phyloP scores from a whole-genome alignment of 164 flowering plant genomes.

The Houttuynia cordata region DNA sequence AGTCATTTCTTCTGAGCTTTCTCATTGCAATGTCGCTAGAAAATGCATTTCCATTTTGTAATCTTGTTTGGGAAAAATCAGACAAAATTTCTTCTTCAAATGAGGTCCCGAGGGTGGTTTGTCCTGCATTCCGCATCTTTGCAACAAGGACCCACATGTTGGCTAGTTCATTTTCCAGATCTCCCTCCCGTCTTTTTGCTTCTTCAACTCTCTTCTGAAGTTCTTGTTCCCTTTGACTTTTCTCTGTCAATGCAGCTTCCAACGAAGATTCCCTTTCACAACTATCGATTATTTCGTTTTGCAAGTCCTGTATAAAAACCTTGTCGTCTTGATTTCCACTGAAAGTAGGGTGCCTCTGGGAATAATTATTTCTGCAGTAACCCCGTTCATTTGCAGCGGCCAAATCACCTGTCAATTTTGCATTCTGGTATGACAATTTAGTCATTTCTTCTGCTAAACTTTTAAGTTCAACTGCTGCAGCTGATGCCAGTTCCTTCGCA shows the following conservation, averaged over 20 bases:
- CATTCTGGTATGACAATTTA: slow-evolving; percentile 66
- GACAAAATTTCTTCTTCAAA: slow-evolving; percentile 13
- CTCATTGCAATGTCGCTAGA: slow-evolving; percentile 13
- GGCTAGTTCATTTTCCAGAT: slow-evolving; percentile 67
- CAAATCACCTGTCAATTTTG: slow-evolving; percentile 49
- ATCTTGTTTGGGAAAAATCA: slow-evolving; percentile 3
- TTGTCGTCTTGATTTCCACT: slow-evolving; percentile 26
- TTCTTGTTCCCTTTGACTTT: slow-evolving; percentile 40
- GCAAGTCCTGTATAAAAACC: slow-evolving; percentile 33
- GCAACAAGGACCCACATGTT: slow-evolving; percentile 75
- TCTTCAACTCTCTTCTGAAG: slow-evolving; percentile 41
- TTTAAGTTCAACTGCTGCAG: slow-evolving; percentile 79
- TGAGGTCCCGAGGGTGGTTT: slow-evolving; percentile 17
- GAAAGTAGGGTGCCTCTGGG: slow-evolving; percentile 19
- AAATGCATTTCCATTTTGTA: slow-evolving; percentile 13
- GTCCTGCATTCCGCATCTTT: slow-evolving; percentile 36
- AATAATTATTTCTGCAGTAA: slow-evolving; percentile 19
- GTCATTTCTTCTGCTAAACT: slow-evolving; percentile 86
- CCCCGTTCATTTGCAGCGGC: slow-evolving; percentile 33
- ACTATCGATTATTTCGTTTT: slow-evolving; percentile 34
- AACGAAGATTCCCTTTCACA: slow-evolving; percentile 48
- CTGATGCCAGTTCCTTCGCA: slow-evolving; percentile 86
- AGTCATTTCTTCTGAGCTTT: slow-evolving; percentile 14
- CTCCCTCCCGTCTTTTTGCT: slow-evolving; percentile 46
- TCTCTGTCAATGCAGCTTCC: slow-evolving; percentile 42